Base-by-base conservation (phyloP, 2,329 filamentous ascomycete genomes). In the Neofusicoccum kwambonambiense region DNA sequence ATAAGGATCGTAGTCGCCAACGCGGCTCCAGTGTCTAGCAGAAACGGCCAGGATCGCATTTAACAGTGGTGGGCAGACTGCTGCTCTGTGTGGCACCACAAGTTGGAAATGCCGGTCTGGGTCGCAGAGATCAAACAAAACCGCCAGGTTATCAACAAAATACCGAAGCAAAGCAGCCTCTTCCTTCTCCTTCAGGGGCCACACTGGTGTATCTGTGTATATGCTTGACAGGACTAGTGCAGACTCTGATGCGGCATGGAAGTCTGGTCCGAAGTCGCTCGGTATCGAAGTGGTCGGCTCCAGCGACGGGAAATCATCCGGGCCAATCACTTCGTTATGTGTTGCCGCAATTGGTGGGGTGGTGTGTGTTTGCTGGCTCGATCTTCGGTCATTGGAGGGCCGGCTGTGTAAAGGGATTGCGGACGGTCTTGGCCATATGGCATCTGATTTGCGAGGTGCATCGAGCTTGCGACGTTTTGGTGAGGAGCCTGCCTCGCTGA, bases 81-180 rank as follows among this genome's bases (percentile, higher is more conserved):
- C 79, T 3, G 86, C 84, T 19, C 82, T 77, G 62, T 82, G 78
- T 0, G 86, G 86, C 0, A 87, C 84, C 5, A 83, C 75, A 0
- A 80, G 77, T 63, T 83, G 81, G 68, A 88, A 88, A 65, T 85
- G 83, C 17, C 72, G 67, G n/a, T 70, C 64, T 11, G 71, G 68
- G 66, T 77, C 75, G 42, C 70, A 74, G 1, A 76, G 67, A 57
- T 76, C 74, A 45, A 76, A 73, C 19, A 68, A 72, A 2, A 69
- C 62, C 3, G 73, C 68, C 17, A 76, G 62, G 13, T 70, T 66
- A 27, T 76, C 72, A 13, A 75, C 68, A 45, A 70, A 77, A 54
- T 76, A 70, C 17, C 72, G 69, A 41, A 77, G 67, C 15, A 77
- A 67, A 3, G 64, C 65, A 6, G 75, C 75, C 67, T 77, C 70